Percentiles rank a stretch among this genome's conserved stretches.
phyloP scores from a whole-genome alignment of 148 eudicot species.

The Hydrangea macrophylla region DNA sequence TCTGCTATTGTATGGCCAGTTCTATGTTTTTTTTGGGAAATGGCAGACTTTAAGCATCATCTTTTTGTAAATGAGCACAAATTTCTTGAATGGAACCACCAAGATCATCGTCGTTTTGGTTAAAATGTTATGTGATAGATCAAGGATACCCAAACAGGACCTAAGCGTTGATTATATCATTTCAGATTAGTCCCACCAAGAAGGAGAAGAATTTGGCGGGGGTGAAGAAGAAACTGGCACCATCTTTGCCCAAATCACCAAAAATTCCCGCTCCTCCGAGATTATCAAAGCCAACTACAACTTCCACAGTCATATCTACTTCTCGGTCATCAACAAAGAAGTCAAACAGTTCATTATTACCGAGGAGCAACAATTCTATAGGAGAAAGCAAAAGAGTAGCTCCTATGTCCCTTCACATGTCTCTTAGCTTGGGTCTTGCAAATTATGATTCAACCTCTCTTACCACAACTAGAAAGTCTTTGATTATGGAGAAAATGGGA shows the following conservation, averaged over 20 bases:
- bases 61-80: too few species aligned
- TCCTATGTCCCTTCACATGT: slow-evolving; percentile 74
- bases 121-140: too few species aligned
- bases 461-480: slow-evolving; percentile 53
- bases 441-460: slow-evolving; percentile 35
- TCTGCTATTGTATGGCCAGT: too few species aligned
- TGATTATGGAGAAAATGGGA: slow-evolving; percentile 94
- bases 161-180: too few species aligned
- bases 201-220: slow-evolving; percentile 28
- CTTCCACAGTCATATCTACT: slow-evolving; percentile 32
- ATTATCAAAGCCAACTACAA: slow-evolving; percentile 34
- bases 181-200: slow-evolving; percentile 40
- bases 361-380: slow-evolving; percentile 35
- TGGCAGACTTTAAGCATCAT: too few species aligned
- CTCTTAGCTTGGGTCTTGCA: slow-evolving; percentile 51
- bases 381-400: slow-evolving; percentile 43
- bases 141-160: too few species aligned
- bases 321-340: slow-evolving; percentile 42
- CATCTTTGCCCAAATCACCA: slow-evolving; percentile 43
- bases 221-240: slow-evolving; percentile 43
- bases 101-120: too few species aligned
- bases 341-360: slow-evolving; percentile 31
- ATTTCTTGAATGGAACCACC: too few species aligned
- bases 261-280: slow-evolving; percentile 42
- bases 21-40: too few species aligned